phyloP scores from a whole-genome alignment of 2,329 filamentous ascomycete genomes.

The Neoarthrinium moseri region DNA sequence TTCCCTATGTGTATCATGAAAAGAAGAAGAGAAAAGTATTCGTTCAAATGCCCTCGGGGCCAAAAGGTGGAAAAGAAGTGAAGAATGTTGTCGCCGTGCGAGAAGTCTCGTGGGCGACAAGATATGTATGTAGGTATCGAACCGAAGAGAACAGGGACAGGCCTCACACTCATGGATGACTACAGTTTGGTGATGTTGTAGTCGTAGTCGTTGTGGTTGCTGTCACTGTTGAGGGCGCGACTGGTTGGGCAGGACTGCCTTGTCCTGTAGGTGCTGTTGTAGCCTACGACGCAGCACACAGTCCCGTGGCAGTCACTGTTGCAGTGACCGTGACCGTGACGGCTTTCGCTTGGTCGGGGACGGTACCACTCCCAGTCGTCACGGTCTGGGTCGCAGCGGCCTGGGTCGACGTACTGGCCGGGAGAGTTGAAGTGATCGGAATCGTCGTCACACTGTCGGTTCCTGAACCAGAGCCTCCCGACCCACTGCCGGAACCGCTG shows the following conservation, averaged over 20 bases:
- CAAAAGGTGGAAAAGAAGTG: slow-evolving; percentile 25
- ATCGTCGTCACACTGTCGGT: slow-evolving; percentile 13
- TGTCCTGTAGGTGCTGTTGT: slow-evolving; percentile 8
- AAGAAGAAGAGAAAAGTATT: slow-evolving; percentile 13
- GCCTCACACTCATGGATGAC: slow-evolving; percentile 10
- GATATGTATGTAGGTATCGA: slow-evolving; percentile 13
- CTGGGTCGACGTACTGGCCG: not conserved
- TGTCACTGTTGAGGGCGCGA: slow-evolving; percentile 10
- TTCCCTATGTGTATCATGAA: slow-evolving; percentile 14
- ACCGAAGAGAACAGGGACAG: slow-evolving; percentile 13
- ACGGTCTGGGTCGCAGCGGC: no score
- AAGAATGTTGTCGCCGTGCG: slow-evolving; percentile 12
- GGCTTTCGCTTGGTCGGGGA: slow-evolving; percentile 10
- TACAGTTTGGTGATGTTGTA: slow-evolving; percentile 9
- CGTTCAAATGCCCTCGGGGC: slow-evolving; percentile 26
- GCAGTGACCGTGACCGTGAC: slow-evolving; percentile 26
- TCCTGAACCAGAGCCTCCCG: not conserved
- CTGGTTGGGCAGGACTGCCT: not conserved
- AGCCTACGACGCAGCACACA: slow-evolving; percentile 17
- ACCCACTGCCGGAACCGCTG: slow-evolving; percentile 3
- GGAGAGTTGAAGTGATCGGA: slow-evolving; percentile 11
- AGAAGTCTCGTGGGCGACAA: slow-evolving; percentile 7
- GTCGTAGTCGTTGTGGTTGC: slow-evolving; percentile 14
- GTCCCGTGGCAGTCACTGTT: slow-evolving; percentile 24
- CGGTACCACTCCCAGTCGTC: no score